These are phyloP conservation scores for Claviceps monticola DNA, from an alignment of 2,329 filamentous ascomycete genomes.

Conservation along the genomic window DNA sequence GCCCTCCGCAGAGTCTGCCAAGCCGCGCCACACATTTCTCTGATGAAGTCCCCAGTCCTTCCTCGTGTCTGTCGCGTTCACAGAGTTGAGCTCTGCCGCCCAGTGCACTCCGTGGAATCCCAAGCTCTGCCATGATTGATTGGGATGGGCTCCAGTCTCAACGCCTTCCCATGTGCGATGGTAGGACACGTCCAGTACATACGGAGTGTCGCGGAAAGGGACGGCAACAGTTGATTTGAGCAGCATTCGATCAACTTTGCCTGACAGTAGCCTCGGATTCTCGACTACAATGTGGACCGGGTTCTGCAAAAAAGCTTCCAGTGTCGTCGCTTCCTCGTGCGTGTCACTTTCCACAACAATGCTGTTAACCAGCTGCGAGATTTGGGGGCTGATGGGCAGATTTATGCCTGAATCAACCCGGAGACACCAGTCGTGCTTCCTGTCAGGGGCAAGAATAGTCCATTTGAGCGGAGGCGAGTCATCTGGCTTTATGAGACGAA, in stretches of 20 bases:
- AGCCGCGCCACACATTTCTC: slow-evolving; percentile 19
- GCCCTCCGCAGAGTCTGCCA: slow-evolving; percentile 11
- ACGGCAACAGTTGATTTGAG: slow-evolving; percentile 16
- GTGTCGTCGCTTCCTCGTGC: background rate
- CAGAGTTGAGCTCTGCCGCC: slow-evolving; percentile 22
- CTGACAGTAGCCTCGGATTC: background rate
- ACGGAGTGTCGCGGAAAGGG: slow-evolving; percentile 18
- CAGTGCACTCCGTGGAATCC: slow-evolving; percentile 22
- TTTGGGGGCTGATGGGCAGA: slow-evolving; percentile 8
- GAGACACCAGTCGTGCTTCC: slow-evolving; percentile 22
- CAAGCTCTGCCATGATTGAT: slow-evolving; percentile 17
- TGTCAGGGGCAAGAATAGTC: slow-evolving; percentile 22
- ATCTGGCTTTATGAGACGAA: slow-evolving; percentile 11
- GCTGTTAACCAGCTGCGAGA: slow-evolving; percentile 11
- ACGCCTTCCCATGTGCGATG: slow-evolving; percentile 16
- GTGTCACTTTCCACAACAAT: slow-evolving; percentile 8
- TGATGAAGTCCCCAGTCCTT: slow-evolving; percentile 19
- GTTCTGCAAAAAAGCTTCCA: background rate
- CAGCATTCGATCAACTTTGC: slow-evolving; percentile 8
- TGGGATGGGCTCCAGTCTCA: slow-evolving; percentile 7
- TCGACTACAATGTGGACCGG: background rate
- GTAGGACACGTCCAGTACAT: slow-evolving; percentile 19
- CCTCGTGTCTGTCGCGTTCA: slow-evolving; percentile 10
- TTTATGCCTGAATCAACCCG: slow-evolving; percentile 14
- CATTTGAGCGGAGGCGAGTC: slow-evolving; percentile 16